Percentiles rank a stretch among this genome's conserved stretches.
These are phyloP conservation scores for Fusarium sacchari DNA, from an alignment of 2,329 filamentous ascomycete species.

Conservation along the genomic window DNA sequence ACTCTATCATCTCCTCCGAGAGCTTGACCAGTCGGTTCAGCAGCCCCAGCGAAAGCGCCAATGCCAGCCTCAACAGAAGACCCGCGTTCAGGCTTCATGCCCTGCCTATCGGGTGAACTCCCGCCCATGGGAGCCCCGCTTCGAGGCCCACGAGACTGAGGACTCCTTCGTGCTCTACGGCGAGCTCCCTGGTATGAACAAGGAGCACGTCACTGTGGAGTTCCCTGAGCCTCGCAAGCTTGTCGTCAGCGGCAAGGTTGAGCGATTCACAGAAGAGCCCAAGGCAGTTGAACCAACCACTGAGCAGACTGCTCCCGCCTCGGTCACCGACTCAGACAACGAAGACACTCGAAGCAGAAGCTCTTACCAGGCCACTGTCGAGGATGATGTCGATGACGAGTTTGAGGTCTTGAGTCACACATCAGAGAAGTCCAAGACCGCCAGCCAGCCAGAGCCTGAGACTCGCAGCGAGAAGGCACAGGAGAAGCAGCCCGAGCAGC, in stretches of 20 bases:
- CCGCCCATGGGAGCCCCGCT: constrained; percentile 14
- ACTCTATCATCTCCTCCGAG: constrained; percentile 14
- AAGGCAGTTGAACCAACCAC: background rate
- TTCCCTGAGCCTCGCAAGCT: constrained; percentile 78
- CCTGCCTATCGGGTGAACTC: background rate
- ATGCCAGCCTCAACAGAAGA: constrained; percentile 15
- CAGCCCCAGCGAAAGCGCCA: constrained; percentile 20
- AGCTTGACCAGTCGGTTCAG: constrained; percentile 22
- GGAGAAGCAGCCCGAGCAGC: constrained; percentile 43
- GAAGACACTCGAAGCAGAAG: constrained; percentile 23
- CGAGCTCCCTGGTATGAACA: constrained; percentile 77
- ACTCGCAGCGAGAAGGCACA: background rate
- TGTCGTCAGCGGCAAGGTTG: constrained; percentile 72
- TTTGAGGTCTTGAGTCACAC: constrained; percentile 21
- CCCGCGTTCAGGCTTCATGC: constrained; percentile 36
- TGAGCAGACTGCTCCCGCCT: background rate
- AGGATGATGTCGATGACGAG: constrained; percentile 18
- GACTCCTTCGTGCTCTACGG: constrained; percentile 77
- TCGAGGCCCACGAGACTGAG: constrained; percentile 47
- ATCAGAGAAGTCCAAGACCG: constrained; percentile 9
- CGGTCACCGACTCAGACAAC: background rate
- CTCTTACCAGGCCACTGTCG: constrained; percentile 22
- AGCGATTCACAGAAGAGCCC: constrained; percentile 59
- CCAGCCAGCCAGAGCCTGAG: background rate
- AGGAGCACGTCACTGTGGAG: constrained; percentile 77